Conservation (phyloP, 139 green algal species). For the Coelastrella sp. region DNA sequence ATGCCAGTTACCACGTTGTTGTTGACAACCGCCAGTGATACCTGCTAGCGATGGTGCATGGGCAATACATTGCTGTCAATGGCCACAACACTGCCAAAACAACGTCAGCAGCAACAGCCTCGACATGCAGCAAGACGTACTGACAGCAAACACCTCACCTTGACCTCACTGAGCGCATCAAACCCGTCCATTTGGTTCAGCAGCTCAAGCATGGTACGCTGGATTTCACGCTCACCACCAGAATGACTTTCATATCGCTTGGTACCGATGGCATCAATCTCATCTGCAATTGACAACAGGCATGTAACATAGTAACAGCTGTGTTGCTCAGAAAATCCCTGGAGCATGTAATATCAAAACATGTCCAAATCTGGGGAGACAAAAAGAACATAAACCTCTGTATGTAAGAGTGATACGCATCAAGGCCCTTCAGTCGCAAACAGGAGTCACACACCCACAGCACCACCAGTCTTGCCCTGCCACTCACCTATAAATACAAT, state of each 20-base stretch:
- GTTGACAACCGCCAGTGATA: neutral
- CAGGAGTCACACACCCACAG: neutral
- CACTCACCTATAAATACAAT: conserved; percentile 98
- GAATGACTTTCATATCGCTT: conserved; percentile 96
- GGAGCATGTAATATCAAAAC: neutral
- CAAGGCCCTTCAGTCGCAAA: no score
- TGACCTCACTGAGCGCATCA: conserved; percentile 96
- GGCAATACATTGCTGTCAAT: no score
- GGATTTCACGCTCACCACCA: conserved; percentile 97
- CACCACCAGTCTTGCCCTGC: neutral
- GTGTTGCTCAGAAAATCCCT: neutral
- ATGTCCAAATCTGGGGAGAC: no score
- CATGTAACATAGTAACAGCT: neutral
- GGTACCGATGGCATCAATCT: conserved; percentile 99
- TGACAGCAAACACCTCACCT: conserved; percentile 67
- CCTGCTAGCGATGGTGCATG: no score
- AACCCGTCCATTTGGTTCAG: conserved; percentile 99
- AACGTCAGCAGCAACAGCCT: neutral
- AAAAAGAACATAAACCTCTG: no score
- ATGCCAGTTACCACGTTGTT: neutral
- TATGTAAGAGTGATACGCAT: no score
- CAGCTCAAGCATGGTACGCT: conserved; percentile 99
- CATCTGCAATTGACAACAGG: conserved; percentile 71
- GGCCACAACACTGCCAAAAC: neutral
- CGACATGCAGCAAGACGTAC: no score